A percentile compares a stretch with the other conserved stretches of the same genome.
These are phyloP conservation scores for Neurospora sp. DNA, from an alignment of 495 filamentous ascomycete species.

Conservation along the genomic window DNA sequence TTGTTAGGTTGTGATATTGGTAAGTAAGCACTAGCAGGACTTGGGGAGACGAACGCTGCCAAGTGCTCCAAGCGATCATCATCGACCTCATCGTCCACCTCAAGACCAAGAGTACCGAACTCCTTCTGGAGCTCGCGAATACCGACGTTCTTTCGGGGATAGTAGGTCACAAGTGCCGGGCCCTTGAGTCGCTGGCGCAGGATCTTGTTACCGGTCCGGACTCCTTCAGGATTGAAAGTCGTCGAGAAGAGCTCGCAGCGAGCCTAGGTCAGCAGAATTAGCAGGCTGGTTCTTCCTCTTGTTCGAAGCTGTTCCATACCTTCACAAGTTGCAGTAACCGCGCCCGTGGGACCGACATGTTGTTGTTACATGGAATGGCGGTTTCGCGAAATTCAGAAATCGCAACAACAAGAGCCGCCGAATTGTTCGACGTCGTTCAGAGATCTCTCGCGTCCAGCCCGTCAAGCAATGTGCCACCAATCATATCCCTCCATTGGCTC, in stretches of 20 bases:
- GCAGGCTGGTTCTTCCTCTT: neutral
- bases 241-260: constrained; percentile 86
- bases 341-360: constrained; percentile 63
- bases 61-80: constrained; percentile 72
- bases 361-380: constrained; percentile 18
- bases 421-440: constrained; percentile 7
- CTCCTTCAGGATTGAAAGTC: constrained; percentile 75
- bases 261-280: constrained; percentile 40
- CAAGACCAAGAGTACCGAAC: constrained; percentile 45
- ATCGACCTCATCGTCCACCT: constrained; percentile 62
- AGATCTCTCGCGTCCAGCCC: constrained; percentile 6
- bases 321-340: constrained; percentile 71
- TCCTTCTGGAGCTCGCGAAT: constrained; percentile 56
- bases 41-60: constrained; percentile 32
- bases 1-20: constrained; percentile 16
- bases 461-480: constrained; percentile 3
- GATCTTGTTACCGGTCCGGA: constrained; percentile 79
- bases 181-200: constrained; percentile 77
- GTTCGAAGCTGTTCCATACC: constrained; percentile 35
- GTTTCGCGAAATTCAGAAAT: constrained; percentile 1
- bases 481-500: neutral
- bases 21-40: neutral
- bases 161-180: constrained; percentile 70
- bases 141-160: constrained; percentile 64
- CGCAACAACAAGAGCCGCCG: neutral